Conservation (phyloP, 306 rosid genomes). For the Abrus pulchellus region DNA sequence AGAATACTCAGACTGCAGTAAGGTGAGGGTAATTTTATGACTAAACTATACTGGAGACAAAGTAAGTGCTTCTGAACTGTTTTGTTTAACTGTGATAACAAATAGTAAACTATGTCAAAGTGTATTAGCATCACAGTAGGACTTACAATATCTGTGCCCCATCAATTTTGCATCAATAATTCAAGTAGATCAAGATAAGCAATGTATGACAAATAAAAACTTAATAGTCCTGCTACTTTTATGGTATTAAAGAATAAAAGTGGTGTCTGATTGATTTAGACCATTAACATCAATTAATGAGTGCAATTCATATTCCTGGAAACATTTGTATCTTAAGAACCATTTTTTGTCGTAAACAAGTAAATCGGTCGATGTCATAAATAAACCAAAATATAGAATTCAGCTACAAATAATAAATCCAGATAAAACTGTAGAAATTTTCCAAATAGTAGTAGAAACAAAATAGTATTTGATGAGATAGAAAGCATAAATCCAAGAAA, state of each 20-base stretch:
- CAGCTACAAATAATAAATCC: not conserved
- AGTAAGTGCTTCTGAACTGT: not conserved
- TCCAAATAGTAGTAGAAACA: not conserved
- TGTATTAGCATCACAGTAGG: not conserved
- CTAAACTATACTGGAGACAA: not conserved
- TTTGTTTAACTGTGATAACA: not conserved
- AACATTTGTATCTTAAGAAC: not conserved
- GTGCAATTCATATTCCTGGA: not conserved
- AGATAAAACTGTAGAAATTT: not conserved
- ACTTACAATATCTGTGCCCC: not conserved
- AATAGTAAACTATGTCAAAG: not conserved
- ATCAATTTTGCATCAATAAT: not conserved
- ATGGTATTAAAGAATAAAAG: not conserved
- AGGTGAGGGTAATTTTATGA: constrained; percentile 1
- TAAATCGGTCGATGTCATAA: not conserved
- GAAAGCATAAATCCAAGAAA: not conserved
- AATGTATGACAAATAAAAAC: not conserved
- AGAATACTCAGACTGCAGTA: not conserved
- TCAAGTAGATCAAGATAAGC: not conserved
- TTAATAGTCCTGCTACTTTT: not conserved
- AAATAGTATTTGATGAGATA: not conserved
- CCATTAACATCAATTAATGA: not conserved
- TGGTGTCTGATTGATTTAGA: constrained; percentile 7
- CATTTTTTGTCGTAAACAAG: not conserved
- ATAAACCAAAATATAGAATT: not conserved